Evolutionary conservation across 2,329 filamentous ascomycete genomes (phyloP).

Genomic region (Metarhizium humberi): DNA sequence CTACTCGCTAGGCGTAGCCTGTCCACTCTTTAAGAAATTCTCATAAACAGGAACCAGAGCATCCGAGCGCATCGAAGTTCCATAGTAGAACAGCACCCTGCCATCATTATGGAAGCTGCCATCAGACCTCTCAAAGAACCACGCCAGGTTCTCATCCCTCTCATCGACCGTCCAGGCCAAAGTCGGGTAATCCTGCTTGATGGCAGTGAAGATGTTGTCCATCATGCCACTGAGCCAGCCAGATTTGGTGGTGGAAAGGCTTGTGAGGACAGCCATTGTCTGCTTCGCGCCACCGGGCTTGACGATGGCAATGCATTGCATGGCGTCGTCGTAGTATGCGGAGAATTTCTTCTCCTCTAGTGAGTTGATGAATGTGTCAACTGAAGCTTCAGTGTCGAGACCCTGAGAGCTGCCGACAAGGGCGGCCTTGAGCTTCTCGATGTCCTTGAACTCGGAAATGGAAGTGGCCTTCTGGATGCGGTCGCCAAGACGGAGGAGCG

Average conservation of each 20-base stretch:
- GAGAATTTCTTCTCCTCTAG: conserved; percentile 73
- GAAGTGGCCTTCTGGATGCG: conserved; percentile 70
- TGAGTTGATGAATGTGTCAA: conserved; percentile 77
- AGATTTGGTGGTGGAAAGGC: conserved; percentile 85
- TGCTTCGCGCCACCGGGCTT: conserved; percentile 60
- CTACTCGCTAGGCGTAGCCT: conserved; percentile 72
- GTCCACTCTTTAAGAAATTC: conserved; percentile 74
- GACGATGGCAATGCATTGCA: conserved; percentile 88
- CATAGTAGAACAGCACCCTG: conserved; percentile 95
- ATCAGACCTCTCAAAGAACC: conserved; percentile 97
- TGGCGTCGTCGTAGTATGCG: conserved; percentile 87
- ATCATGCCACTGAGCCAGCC: conserved; percentile 92
- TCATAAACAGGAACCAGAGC: conserved; percentile 68
- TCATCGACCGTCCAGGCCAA: conserved; percentile 95
- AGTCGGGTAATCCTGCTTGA: conserved; percentile 88
- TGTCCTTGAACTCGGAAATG: conserved; percentile 60
- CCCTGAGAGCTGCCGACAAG: conserved; percentile 75
- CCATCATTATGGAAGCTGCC: conserved; percentile 80
- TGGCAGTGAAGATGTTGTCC: conserved; percentile 86
- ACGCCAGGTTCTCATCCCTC: conserved; percentile 91
- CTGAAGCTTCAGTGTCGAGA: conserved; percentile 70
- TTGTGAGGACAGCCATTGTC: conserved; percentile 72
- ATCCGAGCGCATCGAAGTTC: conserved; percentile 64
- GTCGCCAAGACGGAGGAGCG: conserved; percentile 82
- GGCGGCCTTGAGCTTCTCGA: conserved; percentile 70